Evolutionary conservation across 2,329 filamentous ascomycete species (phyloP).

Genomic region (Fusarium palustre): DNA sequence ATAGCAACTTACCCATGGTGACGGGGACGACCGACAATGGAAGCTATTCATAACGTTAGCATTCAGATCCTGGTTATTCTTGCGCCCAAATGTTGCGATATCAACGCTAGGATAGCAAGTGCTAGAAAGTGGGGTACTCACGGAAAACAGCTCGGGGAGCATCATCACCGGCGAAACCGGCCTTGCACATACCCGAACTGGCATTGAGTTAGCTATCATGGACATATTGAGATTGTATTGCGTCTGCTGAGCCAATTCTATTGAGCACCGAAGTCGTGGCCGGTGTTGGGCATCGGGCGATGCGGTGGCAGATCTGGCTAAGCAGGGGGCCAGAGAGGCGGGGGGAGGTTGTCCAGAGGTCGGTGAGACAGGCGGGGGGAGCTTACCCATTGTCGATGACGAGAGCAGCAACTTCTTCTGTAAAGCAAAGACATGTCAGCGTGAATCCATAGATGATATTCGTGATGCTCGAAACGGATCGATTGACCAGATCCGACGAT

Average conservation of each 20-base stretch:
- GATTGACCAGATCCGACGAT: conserved; percentile 39
- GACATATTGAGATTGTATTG: conserved; percentile 1
- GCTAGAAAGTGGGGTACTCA: conserved; percentile 70
- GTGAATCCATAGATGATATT: conserved; percentile 37
- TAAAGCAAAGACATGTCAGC: conserved; percentile 60
- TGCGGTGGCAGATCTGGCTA: conserved; percentile 39
- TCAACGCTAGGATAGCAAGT: conserved; percentile 37
- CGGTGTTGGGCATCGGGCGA: conserved; percentile 41
- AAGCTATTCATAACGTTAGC: conserved; percentile 72
- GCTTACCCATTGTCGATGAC: conserved; percentile 99
- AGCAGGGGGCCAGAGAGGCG: conserved; percentile 31
- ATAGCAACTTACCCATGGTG: conserved; percentile 90
- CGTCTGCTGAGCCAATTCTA: conserved; percentile 12
- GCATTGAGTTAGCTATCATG: conserved; percentile 55
- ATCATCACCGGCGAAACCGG: conserved; percentile 99
- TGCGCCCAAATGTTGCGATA: conserved; percentile 27
- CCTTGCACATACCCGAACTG: conserved; percentile 99
- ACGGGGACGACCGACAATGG: conserved; percentile 99
- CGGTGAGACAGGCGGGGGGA: conserved; percentile 55
- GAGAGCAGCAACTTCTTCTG: conserved; percentile 99
- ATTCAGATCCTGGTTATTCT: conserved; percentile 24
- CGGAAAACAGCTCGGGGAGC: conserved; percentile 99
- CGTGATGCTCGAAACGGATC: conserved; percentile 40
- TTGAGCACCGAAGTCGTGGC: conserved; percentile 26
- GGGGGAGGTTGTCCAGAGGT: conserved; percentile 47